Percentiles rank a stretch among this genome's conserved stretches.
Evolutionary conservation across 345 rosid genomes (phyloP).

Genomic region (Conringia planisiliqua): DNA sequence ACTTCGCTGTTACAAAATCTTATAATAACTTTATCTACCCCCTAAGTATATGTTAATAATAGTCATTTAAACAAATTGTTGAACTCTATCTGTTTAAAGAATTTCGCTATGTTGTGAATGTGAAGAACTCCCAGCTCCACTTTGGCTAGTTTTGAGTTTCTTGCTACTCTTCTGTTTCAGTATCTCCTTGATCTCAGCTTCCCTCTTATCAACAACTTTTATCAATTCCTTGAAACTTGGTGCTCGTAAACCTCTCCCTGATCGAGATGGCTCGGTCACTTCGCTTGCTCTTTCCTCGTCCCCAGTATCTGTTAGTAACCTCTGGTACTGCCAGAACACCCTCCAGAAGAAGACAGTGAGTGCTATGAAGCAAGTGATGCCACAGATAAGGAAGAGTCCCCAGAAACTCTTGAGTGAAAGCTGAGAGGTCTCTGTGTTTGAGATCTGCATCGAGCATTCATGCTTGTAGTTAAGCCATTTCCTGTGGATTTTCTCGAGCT

Average conservation of each 20-base stretch:
- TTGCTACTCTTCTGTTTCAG: conserved; percentile 49
- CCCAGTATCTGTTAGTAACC: conserved; percentile 41
- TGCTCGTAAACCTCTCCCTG: conserved; percentile 40
- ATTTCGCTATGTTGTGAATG: conserved; percentile 20
- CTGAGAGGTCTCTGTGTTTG: conserved; percentile 39
- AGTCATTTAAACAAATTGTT: conserved; percentile 8
- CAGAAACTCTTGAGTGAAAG: conserved; percentile 85
- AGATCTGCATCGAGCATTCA: conserved; percentile 52
- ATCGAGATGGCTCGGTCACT: conserved; percentile 48
- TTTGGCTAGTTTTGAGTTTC: conserved; percentile 39
- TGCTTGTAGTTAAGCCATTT: conserved; percentile 63
- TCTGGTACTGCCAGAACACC: conserved; percentile 59
- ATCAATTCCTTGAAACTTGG: conserved; percentile 51
- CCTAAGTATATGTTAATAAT: conserved; percentile 17
- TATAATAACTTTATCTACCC: conserved; percentile 2
- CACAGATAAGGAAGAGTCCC: conserved; percentile 95
- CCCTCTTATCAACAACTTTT: conserved; percentile 62
- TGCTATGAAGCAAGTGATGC: conserved; percentile 61
- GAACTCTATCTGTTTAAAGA: conserved; percentile 10
- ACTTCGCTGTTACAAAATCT: conserved; percentile 33
- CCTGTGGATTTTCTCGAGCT: conserved; percentile 72
- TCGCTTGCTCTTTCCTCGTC: conserved; percentile 38
- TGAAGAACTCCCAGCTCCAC: conserved; percentile 41
- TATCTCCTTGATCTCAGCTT: conserved; percentile 52
- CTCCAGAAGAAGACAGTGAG: conserved; percentile 57